phyloP scores from a whole-genome alignment of 2,329 filamentous ascomycete species.

The Xylariaceae sp. region DNA sequence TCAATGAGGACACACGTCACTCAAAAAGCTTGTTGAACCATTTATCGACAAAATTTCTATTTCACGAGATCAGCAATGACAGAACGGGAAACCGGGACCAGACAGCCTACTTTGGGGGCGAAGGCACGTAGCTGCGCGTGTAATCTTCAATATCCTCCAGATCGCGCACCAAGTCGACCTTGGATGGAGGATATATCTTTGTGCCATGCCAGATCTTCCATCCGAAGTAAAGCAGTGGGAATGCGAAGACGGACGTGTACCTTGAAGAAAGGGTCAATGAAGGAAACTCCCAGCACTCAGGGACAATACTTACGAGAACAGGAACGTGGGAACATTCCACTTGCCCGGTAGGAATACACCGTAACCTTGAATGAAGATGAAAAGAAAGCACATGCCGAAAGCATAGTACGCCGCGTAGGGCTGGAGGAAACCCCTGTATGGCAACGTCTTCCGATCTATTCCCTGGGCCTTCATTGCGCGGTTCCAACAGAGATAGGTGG shows the following conservation, averaged over 20 bases:
- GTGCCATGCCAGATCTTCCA: conserved; percentile 72
- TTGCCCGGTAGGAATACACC: conserved; percentile 68
- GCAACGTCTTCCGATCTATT: conserved; percentile 63
- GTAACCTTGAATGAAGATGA: conserved; percentile 75
- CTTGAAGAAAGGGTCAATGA: conserved; percentile 27
- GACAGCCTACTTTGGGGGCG: conserved; percentile 48
- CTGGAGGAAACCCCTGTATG: conserved; percentile 67
- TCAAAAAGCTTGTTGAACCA: conserved; percentile 27
- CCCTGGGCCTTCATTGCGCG: conserved; percentile 68
- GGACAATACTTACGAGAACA: conserved; percentile 59
- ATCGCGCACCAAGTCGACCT: conserved; percentile 63
- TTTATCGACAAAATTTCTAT: conserved; percentile 23
- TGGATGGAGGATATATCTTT: conserved; percentile 50
- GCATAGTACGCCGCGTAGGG: conserved; percentile 71
- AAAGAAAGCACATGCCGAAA: conserved; percentile 60
- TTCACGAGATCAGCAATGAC: not conserved
- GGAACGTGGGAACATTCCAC: conserved; percentile 68
- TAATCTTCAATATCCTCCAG: conserved; percentile 68
- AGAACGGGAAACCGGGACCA: not conserved
- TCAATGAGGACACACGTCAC: too few relatives aligned
- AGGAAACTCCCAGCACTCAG: not conserved
- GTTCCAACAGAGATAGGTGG: conserved; percentile 70
- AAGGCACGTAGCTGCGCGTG: conserved; percentile 56
- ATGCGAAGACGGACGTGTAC: conserved; percentile 72
- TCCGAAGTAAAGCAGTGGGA: conserved; percentile 64